Base-by-base conservation (phyloP, 176 grass and related monocot genomes). In the Puya raimondii region DNA sequence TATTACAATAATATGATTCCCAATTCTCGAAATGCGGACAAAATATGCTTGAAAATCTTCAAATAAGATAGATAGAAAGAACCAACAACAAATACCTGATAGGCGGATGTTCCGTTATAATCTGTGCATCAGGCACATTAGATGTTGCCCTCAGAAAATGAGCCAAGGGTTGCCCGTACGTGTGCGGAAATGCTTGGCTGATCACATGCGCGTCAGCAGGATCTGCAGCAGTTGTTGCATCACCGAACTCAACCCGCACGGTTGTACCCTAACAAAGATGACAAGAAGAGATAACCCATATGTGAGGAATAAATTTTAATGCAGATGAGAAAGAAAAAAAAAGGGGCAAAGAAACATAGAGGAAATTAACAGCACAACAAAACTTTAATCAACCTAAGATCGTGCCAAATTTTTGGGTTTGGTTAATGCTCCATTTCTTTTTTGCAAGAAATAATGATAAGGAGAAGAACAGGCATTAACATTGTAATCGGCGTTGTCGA, bases 161-260 rank as follows among this genome's bases (percentile, higher is more conserved):
- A 26, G 79, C 83, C 71, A 94, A 54, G 3, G 63, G 87, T 67
- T 82, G 90, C 14, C 90, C 83, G 47, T 74, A 94, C 5, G 80
- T 94, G 48, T 23, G 69, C 10, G 90, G 83, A 64, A 94, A 89
- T 29, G 75, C 78, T 16, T 58, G 64, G 18, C 27, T 77, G 15
- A 94, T 73, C 1, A 76, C 70, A 53, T 89, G 61, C 0, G 74
- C 81, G 10, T 78, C 79, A 21, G 73, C 68, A 0, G 80, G 68
- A 64, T 94, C 90, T 12, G 76, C 25, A 50, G 70, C 76, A 0
- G 81, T 89, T 0, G 90, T 87, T 7, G 78, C 74, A 68, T 86
- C 81, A 9, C 90, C 86, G 42, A 89, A 82, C 42, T 87, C 75
- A 53, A 94, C 69, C 49, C 75, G 81, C 33, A 86, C 69, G 23